Evolutionary conservation across 441 rosid genomes (phyloP).

Genomic region (Adansonia madagascariensis): DNA sequence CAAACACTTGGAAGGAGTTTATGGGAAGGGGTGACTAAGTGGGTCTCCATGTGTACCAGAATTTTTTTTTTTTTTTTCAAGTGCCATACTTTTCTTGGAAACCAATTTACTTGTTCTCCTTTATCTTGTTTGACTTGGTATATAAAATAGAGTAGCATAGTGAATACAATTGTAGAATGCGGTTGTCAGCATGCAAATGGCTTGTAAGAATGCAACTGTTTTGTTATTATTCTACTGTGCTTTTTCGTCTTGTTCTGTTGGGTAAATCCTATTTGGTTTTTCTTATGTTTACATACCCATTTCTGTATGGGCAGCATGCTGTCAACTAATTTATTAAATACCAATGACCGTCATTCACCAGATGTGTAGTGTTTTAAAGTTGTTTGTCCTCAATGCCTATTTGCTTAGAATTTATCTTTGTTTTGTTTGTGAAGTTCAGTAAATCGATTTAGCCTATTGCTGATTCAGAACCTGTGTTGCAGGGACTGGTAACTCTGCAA

Average conservation of each 20-base stretch:
- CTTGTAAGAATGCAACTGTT: neutral
- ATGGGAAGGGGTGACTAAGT: neutral
- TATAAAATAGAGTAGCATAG: neutral
- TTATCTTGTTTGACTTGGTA: constrained; percentile 1
- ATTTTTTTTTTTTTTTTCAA: neutral
- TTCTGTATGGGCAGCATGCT: neutral
- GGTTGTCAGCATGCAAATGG: constrained; percentile 1
- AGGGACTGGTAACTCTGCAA: constrained; percentile 93
- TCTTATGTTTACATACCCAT: neutral
- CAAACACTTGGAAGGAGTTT: neutral
- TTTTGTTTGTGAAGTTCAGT: constrained; percentile 4
- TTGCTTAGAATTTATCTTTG: neutral
- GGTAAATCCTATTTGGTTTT: neutral
- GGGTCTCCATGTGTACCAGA: neutral
- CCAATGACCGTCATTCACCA: neutral
- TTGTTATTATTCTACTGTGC: neutral
- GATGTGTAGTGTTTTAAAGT: neutral
- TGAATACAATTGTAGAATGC: neutral
- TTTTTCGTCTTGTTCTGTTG: neutral
- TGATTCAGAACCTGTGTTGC: constrained; percentile 27
- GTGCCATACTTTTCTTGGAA: neutral
- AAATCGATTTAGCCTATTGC: neutral
- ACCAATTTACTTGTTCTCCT: neutral
- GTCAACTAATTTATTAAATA: neutral
- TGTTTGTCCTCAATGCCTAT: neutral